Percentiles rank a stretch among this genome's conserved stretches.
Conservation (phyloP, 257 asterid genomes). For the Solanum chmielewskii region DNA sequence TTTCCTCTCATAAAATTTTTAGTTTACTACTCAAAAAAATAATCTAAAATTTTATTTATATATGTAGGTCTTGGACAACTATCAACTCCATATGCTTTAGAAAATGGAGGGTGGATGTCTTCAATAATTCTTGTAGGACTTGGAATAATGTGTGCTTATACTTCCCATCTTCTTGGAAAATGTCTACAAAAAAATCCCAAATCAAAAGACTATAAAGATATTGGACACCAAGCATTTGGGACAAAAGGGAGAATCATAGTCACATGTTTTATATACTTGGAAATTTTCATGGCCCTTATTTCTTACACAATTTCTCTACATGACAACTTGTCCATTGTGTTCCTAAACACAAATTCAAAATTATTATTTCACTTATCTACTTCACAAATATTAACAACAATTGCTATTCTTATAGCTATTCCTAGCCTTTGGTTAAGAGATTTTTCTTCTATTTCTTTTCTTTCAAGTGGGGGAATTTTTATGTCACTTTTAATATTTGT, state of each 20-base stretch:
- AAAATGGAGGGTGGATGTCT: constrained; percentile 70
- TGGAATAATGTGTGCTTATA: constrained; percentile 37
- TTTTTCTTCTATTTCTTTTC: constrained; percentile 62
- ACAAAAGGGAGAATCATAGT: constrained; percentile 42
- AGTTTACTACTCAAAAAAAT: too few relatives aligned
- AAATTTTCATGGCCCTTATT: constrained; percentile 77
- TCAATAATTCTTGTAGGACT: constrained; percentile 44
- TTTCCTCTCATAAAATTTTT: neutral
- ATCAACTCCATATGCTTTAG: constrained; percentile 66
- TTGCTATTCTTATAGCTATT: constrained; percentile 57
- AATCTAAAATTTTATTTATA: neutral
- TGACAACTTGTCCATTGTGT: constrained; percentile 47
- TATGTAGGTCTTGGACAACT: constrained; percentile 63
- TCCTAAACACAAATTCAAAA: constrained; percentile 14
- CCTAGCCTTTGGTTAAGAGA: constrained; percentile 72
- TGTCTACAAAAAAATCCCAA: constrained; percentile 31
- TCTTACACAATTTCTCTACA: constrained; percentile 78
- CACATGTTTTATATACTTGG: constrained; percentile 35
- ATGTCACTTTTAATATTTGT: constrained; percentile 43
- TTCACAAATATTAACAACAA: constrained; percentile 34
- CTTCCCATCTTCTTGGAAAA: constrained; percentile 44
- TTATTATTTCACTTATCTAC: constrained; percentile 14
- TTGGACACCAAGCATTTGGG: constrained; percentile 60
- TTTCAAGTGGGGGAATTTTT: constrained; percentile 48
- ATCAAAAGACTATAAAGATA: constrained; percentile 60